phyloP scores from a whole-genome alignment of 805 yeast species.

The Kluyveromyces aestuarii region DNA sequence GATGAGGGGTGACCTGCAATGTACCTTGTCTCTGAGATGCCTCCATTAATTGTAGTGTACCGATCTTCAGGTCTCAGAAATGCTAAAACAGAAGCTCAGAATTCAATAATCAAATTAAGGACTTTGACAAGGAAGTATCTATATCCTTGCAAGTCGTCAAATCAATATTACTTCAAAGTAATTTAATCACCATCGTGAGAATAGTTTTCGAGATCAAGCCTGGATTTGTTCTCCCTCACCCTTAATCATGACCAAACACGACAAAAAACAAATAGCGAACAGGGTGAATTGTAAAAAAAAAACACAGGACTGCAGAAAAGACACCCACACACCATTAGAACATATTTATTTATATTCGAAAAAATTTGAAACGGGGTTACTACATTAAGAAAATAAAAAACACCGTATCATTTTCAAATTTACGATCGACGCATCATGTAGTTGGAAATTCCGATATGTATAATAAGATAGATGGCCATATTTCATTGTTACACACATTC shows the following conservation, averaged over 20 bases:
- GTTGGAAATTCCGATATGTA: background rate
- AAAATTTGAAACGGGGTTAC: background rate
- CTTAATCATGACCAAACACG: background rate
- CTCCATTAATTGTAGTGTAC: background rate
- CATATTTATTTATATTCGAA: no score
- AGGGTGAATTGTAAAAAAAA: background rate
- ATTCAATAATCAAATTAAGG: no score
- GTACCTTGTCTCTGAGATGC: background rate
- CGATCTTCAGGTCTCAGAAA: background rate
- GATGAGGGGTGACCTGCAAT: slow-evolving; percentile 1
- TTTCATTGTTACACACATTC: no score
- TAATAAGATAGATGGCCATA: no score
- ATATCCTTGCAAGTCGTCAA: no score
- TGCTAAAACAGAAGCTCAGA: no score
- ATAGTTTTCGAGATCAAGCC: background rate
- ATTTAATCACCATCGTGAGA: no score
- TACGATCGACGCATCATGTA: background rate
- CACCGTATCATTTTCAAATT: background rate
- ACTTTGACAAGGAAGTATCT: no score
- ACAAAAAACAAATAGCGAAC: background rate
- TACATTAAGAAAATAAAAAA: background rate
- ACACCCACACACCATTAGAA: background rate
- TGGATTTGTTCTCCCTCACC: background rate
- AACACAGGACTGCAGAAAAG: background rate
- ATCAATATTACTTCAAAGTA: no score